Percentiles rank a stretch among this genome's conserved stretches.
phyloP scores from a whole-genome alignment of 2,329 filamentous ascomycete species.

The Cyphellophora europaea region DNA sequence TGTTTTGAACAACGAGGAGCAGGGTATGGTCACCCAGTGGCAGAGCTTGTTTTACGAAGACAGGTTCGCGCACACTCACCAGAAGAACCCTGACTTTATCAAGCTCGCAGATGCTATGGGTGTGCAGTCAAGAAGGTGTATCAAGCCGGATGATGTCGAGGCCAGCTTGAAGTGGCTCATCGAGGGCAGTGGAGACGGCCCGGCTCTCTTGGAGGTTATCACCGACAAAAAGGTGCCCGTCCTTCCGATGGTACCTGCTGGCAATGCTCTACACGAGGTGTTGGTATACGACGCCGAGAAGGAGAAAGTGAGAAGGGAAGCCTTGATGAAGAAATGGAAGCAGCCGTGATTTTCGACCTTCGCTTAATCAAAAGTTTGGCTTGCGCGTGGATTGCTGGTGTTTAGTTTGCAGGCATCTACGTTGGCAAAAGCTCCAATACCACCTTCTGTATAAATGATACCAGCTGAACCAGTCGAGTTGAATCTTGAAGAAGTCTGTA shows the following conservation, averaged over 20 bases:
- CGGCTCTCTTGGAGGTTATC: constrained; percentile 74
- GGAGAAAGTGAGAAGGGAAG: constrained; percentile 56
- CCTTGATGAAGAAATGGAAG: constrained; percentile 46
- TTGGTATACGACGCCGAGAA: constrained; percentile 68
- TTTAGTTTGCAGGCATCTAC: background rate
- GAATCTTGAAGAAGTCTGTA: background rate
- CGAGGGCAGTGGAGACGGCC: constrained; percentile 62
- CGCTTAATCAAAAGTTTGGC: background rate
- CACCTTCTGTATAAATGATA: background rate
- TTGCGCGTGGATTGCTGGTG: background rate
- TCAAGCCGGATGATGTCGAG: constrained; percentile 66
- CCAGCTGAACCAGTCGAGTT: background rate
- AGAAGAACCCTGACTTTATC: constrained; percentile 91
- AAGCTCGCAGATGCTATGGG: constrained; percentile 89
- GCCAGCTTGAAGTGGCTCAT: constrained; percentile 82
- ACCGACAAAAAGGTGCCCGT: constrained; percentile 75
- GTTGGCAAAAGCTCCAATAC: background rate
- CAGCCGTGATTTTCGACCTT: background rate
- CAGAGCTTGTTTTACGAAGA: constrained; percentile 97
- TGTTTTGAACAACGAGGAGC: constrained; percentile 92
- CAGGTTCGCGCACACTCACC: constrained; percentile 83
- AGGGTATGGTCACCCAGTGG: constrained; percentile 99
- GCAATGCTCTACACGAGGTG: constrained; percentile 84
- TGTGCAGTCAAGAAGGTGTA: constrained; percentile 62
- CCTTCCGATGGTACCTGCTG: constrained; percentile 92